phyloP scores from a whole-genome alignment of 1,284 basidiomycete species.

The Pascua sp. region DNA sequence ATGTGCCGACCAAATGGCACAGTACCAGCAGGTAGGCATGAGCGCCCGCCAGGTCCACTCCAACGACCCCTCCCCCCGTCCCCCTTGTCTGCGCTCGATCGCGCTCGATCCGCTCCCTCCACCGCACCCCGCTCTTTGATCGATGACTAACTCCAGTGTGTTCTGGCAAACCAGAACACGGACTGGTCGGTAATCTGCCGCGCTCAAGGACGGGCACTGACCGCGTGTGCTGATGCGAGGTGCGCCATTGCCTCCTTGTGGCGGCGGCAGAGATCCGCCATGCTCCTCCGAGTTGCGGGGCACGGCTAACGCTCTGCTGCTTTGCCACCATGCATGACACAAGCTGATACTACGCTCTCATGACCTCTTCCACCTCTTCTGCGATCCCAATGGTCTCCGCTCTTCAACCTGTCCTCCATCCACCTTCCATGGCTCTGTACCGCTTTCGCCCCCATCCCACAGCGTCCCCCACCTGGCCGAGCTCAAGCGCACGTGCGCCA shows the following conservation, averaged over 20 bases:
- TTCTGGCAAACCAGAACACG: conserved; percentile 36
- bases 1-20: conserved; percentile 45
- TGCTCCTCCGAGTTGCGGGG: too few relatives aligned
- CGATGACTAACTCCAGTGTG: conserved; percentile 29
- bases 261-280: too few relatives aligned
- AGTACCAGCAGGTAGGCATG: conserved; percentile 39
- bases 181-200: conserved; percentile 44
- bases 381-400: too few relatives aligned
- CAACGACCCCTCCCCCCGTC: neutral
- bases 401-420: too few relatives aligned
- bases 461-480: conserved; percentile 44
- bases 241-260: conserved; percentile 2
- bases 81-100: neutral
- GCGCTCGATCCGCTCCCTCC: neutral
- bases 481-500: conserved; percentile 37
- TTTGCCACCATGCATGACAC: too few relatives aligned
- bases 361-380: too few relatives aligned
- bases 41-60: neutral
- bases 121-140: neutral
- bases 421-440: neutral
- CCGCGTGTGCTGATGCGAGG: conserved; percentile 44
- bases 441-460: neutral
- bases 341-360: too few relatives aligned
- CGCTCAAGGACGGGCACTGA: conserved; percentile 34
- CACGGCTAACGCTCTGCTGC: too few relatives aligned